Percentiles rank a stretch among this genome's conserved stretches.
These are phyloP conservation scores for Fusarium sp. DNA, from an alignment of 2,329 filamentous ascomycete species.

Conservation along the genomic window DNA sequence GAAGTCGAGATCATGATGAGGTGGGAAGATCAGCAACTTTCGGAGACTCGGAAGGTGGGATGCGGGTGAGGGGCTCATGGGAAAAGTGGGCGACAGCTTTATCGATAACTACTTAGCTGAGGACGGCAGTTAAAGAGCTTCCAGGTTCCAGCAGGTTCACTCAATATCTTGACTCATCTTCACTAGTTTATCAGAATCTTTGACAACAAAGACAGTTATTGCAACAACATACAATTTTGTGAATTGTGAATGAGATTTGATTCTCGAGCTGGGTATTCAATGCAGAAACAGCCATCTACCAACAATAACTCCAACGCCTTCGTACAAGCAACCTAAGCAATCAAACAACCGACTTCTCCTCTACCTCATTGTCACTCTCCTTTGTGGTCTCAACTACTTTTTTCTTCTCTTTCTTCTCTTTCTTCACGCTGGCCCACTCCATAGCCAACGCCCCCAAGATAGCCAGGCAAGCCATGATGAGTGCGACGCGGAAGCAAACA, in stretches of 20 bases:
- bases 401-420: slow-evolving; percentile 4
- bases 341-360: not conserved
- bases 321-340: not conserved
- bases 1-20: slow-evolving; percentile 27
- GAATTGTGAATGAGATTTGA: not conserved
- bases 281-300: not conserved
- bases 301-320: not conserved
- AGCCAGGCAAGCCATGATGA: slow-evolving; percentile 57
- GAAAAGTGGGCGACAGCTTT: slow-evolving; percentile 26
- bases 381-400: not conserved
- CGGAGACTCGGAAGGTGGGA: slow-evolving; percentile 20
- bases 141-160: not conserved
- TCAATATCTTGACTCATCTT: not conserved
- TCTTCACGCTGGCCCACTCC: slow-evolving; percentile 1
- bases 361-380: not conserved
- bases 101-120: slow-evolving; percentile 17
- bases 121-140: not conserved
- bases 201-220: not conserved
- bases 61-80: slow-evolving; percentile 23
- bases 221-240: not conserved
- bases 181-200: not conserved
- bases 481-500: slow-evolving; percentile 62
- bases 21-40: slow-evolving; percentile 30
- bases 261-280: not conserved
- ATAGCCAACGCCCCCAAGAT: slow-evolving; percentile 53